These are phyloP conservation scores for Colletotrichum somersetense DNA, from an alignment of 2,329 filamentous ascomycete genomes.

Conservation along the genomic window DNA sequence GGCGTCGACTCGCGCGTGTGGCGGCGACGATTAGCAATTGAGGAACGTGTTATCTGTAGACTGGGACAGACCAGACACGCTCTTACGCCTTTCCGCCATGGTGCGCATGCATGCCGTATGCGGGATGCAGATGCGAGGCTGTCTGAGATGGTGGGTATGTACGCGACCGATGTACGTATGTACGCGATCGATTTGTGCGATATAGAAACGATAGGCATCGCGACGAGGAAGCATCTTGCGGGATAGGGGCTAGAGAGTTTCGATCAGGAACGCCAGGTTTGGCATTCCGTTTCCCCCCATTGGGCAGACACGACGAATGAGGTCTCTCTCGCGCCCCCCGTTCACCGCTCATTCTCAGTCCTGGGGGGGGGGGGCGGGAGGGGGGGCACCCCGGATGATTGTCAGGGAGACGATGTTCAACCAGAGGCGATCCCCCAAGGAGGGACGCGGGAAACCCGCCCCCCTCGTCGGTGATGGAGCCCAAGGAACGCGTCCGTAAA, in stretches of 20 bases:
- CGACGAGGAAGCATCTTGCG: background rate
- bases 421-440: conserved; percentile 3
- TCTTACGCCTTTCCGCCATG: background rate
- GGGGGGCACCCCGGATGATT: background rate
- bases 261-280: conserved; percentile 27
- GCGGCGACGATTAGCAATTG: background rate
- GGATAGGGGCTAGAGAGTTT: conserved; percentile 4
- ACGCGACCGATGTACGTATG: background rate
- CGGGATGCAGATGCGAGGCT: conserved; percentile 20
- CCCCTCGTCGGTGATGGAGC: too few species aligned
- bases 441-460: conserved; percentile 3
- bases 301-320: conserved; percentile 10
- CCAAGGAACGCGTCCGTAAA: too few species aligned
- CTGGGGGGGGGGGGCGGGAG: too few species aligned
- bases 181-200: too few species aligned
- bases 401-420: conserved; percentile 7
- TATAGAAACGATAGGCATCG: background rate
- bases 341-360: conserved; percentile 33
- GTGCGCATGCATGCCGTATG: conserved; percentile 20
- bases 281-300: conserved; percentile 1
- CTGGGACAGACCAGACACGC: background rate
- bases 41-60: background rate
- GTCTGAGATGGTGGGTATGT: conserved; percentile 30
- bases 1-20: conserved; percentile 1
- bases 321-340: background rate